Evolutionary conservation across 441 rosid species (phyloP).

Genomic region (Arabidopsis hybrid): DNA sequence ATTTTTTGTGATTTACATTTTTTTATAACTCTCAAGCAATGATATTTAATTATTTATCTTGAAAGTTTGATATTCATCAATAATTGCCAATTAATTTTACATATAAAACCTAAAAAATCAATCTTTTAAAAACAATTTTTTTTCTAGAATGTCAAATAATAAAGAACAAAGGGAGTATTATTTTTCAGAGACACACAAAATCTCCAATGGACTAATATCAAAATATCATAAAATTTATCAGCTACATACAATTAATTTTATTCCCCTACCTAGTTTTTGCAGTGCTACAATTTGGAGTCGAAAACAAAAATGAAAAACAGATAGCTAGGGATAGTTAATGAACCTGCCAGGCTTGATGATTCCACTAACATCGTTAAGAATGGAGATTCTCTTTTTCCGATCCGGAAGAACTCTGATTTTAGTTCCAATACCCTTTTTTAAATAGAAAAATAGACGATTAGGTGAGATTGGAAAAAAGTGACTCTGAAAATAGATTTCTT

Average conservation of each 20-base stretch:
- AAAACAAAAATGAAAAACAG: neutral
- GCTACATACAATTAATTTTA: too few relatives aligned
- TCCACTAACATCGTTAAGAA: conserved; percentile 53
- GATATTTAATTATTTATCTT: too few relatives aligned
- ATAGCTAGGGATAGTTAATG: neutral
- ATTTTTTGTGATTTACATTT: too few relatives aligned
- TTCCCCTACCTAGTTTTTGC: neutral
- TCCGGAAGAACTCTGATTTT: conserved; percentile 40
- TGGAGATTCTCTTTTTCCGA: conserved; percentile 42
- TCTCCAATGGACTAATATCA: neutral
- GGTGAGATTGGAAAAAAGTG: neutral
- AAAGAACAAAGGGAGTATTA: too few relatives aligned
- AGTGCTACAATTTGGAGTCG: neutral
- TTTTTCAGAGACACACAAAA: neutral
- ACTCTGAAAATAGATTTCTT: neutral
- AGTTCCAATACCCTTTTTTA: conserved; percentile 34
- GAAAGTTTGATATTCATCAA: too few relatives aligned
- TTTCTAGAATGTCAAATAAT: too few relatives aligned
- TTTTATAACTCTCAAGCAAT: too few relatives aligned
- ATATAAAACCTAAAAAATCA: too few relatives aligned
- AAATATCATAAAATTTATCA: neutral
- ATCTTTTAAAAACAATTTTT: too few relatives aligned
- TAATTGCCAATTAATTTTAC: too few relatives aligned
- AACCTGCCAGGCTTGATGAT: conserved; percentile 57
- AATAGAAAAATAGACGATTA: neutral